Conservation (phyloP, 495 filamentous ascomycete species). For the Extremus antarcticus region DNA sequence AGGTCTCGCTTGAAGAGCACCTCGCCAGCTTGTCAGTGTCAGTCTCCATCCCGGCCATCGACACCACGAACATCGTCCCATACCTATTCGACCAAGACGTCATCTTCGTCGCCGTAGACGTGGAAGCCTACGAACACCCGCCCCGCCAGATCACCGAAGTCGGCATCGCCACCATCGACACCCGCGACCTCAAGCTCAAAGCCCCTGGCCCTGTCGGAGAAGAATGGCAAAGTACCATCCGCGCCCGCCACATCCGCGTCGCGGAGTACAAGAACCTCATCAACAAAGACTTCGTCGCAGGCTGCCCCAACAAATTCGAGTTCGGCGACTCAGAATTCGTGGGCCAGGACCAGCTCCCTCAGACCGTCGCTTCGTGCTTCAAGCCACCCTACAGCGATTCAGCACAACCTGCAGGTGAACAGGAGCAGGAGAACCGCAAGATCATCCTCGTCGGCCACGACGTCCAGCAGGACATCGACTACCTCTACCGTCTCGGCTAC, state of each 20-base stretch:
- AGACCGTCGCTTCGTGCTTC: slow-evolving; percentile 40
- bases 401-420: background rate
- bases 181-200: slow-evolving; percentile 39
- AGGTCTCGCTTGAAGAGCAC: background rate
- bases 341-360: slow-evolving; percentile 28
- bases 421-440: slow-evolving; percentile 35
- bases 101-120: slow-evolving; percentile 68
- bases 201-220: slow-evolving; percentile 48
- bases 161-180: slow-evolving; percentile 76
- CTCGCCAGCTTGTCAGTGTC: slow-evolving; percentile 8
- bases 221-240: slow-evolving; percentile 55
- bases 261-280: slow-evolving; percentile 50
- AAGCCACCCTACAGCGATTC: slow-evolving; percentile 32
- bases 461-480: slow-evolving; percentile 51
- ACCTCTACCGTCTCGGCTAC: slow-evolving; percentile 51
- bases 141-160: slow-evolving; percentile 64
- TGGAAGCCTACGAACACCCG: slow-evolving; percentile 66
- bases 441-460: slow-evolving; percentile 75
- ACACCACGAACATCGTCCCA: slow-evolving; percentile 30
- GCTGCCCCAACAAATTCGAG: slow-evolving; percentile 62
- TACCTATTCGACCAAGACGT: slow-evolving; percentile 40
- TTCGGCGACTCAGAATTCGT: slow-evolving; percentile 49
- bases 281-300: slow-evolving; percentile 55
- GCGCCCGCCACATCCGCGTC: slow-evolving; percentile 65
- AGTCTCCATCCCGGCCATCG: slow-evolving; percentile 26